These are phyloP conservation scores for Metschnikowia aberdeeniae DNA, from an alignment of 805 yeast genomes.

Conservation along the genomic window DNA sequence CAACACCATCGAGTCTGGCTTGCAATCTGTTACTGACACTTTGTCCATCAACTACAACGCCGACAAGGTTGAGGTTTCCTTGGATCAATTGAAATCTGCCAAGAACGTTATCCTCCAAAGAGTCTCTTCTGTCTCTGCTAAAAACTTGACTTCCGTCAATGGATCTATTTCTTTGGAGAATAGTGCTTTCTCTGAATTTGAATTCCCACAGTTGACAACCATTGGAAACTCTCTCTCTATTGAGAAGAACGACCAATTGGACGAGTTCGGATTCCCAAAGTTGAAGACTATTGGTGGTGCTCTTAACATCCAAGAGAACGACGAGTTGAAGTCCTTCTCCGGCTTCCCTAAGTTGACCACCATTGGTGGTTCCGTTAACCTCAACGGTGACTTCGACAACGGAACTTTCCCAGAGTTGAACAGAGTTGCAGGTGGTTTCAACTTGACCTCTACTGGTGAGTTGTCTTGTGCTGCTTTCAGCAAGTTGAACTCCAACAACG, in stretches of 20 bases:
- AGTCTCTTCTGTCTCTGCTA: constrained; percentile 67
- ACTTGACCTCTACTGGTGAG: constrained; percentile 69
- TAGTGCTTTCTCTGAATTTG: constrained; percentile 58
- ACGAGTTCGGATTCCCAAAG: constrained; percentile 61
- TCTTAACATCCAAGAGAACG: constrained; percentile 83
- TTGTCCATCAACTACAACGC: constrained; percentile 85
- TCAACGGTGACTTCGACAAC: constrained; percentile 75
- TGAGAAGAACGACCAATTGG: constrained; percentile 68
- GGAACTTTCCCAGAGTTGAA: constrained; percentile 71
- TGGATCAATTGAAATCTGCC: constrained; percentile 76
- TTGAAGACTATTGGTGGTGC: constrained; percentile 88
- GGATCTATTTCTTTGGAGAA: constrained; percentile 77
- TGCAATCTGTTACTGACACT: constrained; percentile 68
- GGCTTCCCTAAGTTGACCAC: constrained; percentile 72
- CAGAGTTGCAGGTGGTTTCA: constrained; percentile 90
- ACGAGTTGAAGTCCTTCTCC: constrained; percentile 56
- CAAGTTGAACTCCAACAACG: constrained; percentile 68
- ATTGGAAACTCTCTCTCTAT: constrained; percentile 83
- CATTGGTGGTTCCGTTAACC: constrained; percentile 83
- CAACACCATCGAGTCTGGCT: constrained; percentile 64
- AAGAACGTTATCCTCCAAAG: constrained; percentile 84
- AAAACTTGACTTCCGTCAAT: constrained; percentile 66
- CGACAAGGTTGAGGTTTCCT: constrained; percentile 61
- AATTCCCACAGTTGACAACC: constrained; percentile 48
- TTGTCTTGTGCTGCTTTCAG: constrained; percentile 80